Base-by-base conservation (phyloP, 805 yeast genomes). In the Wickerhamomyces sydowiorum region DNA sequence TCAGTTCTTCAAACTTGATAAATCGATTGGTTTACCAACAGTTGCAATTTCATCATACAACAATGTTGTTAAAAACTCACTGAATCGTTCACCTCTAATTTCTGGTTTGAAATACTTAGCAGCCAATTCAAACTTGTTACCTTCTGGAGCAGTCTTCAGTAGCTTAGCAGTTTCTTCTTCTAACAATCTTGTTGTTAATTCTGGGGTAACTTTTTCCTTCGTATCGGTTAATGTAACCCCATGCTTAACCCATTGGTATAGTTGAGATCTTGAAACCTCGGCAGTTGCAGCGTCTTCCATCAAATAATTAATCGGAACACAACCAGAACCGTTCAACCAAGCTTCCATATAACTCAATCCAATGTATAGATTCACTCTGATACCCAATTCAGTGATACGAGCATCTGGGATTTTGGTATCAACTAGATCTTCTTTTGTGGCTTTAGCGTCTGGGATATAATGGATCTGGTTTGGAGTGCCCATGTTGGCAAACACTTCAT, bases 251-350 rank as follows among this genome's bases (percentile, higher is more conserved):
- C 95, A 85, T 60, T 86, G 88, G 73, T 81, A 81, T 51, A 85
- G 69, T 64, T 84, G 91, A 43, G 87, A 75, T 69, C 93, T 76
- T 24, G 90, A 81, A 24, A 85, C 95, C 65, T 85, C 93, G 21
- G 93, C 93, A 38, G 93, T 85, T 27, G 93, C 93, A 15, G 95
- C 95, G 64, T 85, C 95, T 65, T 85, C 95, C 95, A 85, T 85
- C 64, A 85, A 69, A 61, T 80, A 77, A 70, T 85, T 85, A 61
- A 85, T 85, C 49, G 95, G 91, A 46, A 83, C 90, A 72, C 93
- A 85, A 14, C 95, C 95, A 29, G 80, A 67, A 43, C 89, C 88
- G 62, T 89, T 75, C 52, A 84, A 73, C 95, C 95, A 85, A 21
- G 90, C 86, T 66, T 85, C 95, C 75, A 84, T 84, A 62, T 85